Percentiles rank a stretch among this genome's conserved stretches.
These are phyloP conservation scores for Leucaena leucocephala DNA, from an alignment of 306 rosid species.

Conservation along the genomic window DNA sequence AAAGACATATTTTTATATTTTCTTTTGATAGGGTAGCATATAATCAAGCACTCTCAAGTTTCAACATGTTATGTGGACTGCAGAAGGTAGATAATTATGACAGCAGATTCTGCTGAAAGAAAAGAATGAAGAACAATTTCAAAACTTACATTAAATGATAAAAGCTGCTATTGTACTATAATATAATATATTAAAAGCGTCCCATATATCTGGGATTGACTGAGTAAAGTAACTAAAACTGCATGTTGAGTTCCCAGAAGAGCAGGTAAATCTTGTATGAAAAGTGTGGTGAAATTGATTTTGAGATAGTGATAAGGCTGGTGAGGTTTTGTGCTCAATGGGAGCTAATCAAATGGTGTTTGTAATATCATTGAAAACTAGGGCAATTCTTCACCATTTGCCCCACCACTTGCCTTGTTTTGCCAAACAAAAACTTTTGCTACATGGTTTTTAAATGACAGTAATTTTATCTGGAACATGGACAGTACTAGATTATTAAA, in stretches of 20 bases:
- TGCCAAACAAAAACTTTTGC: slow-evolving; percentile 33
- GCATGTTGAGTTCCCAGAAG: not conserved
- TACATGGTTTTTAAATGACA: not conserved
- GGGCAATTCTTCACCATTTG: slow-evolving; percentile 42
- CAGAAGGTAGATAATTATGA: not conserved
- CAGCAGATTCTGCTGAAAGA: not conserved
- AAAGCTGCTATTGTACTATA: not conserved
- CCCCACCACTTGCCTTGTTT: slow-evolving; percentile 36
- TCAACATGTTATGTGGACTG: not conserved
- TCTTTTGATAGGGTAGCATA: not conserved
- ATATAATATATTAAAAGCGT: not conserved
- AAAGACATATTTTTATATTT: not conserved
- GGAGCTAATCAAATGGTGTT: not conserved
- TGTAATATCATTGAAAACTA: slow-evolving; percentile 24
- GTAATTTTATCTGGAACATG: slow-evolving; percentile 30
- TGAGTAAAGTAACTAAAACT: not conserved
- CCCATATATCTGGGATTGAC: not conserved
- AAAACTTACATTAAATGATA: not conserved
- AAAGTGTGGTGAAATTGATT: slow-evolving; percentile 10
- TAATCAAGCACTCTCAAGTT: not conserved
- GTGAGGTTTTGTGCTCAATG: not conserved
- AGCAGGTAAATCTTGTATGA: not conserved
- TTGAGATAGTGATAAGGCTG: not conserved
- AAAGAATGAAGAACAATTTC: not conserved
- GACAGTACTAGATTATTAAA: not conserved